phyloP scores from a whole-genome alignment of 164 flowering plant species.

The Buxus sempervirens region DNA sequence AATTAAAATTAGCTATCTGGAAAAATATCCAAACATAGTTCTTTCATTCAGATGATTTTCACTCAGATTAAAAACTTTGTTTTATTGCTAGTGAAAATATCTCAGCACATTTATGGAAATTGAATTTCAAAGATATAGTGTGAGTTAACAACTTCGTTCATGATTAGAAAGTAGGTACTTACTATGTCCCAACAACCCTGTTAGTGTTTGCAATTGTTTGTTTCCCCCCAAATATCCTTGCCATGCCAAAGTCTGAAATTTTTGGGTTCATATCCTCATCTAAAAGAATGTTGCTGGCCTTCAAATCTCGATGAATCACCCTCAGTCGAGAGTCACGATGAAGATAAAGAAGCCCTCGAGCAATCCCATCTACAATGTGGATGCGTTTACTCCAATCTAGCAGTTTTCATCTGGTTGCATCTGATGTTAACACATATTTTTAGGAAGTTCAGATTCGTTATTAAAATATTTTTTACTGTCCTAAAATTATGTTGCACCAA shows the following conservation, averaged over 20 bases:
- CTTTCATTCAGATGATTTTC: too few species aligned
- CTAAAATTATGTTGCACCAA: background rate
- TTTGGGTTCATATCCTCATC: slow-evolving; percentile 19
- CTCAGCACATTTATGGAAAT: too few species aligned
- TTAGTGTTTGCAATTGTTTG: slow-evolving; percentile 15
- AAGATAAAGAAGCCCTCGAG: slow-evolving; percentile 26
- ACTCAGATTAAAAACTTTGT: too few species aligned
- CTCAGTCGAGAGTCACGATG: slow-evolving; percentile 16
- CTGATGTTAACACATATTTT: background rate
- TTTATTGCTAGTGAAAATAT: too few species aligned
- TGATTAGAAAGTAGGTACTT: too few species aligned
- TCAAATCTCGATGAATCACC: slow-evolving; percentile 19
- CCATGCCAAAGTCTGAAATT: slow-evolving; percentile 29
- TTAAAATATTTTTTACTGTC: too few species aligned
- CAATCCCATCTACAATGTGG: slow-evolving; percentile 18
- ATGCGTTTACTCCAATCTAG: slow-evolving; percentile 13
- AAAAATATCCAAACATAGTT: too few species aligned
- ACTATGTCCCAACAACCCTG: slow-evolving; percentile 25
- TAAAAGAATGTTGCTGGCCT: slow-evolving; percentile 17
- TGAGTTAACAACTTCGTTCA: too few species aligned
- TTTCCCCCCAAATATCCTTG: slow-evolving; percentile 19
- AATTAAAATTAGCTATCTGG: too few species aligned
- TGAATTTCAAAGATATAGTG: too few species aligned
- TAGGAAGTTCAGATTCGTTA: background rate
- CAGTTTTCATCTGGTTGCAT: slow-evolving; percentile 4